Evolutionary conservation across 192 early-diverging fungal species (phyloP).

Genomic region (Coemansia sp.): DNA sequence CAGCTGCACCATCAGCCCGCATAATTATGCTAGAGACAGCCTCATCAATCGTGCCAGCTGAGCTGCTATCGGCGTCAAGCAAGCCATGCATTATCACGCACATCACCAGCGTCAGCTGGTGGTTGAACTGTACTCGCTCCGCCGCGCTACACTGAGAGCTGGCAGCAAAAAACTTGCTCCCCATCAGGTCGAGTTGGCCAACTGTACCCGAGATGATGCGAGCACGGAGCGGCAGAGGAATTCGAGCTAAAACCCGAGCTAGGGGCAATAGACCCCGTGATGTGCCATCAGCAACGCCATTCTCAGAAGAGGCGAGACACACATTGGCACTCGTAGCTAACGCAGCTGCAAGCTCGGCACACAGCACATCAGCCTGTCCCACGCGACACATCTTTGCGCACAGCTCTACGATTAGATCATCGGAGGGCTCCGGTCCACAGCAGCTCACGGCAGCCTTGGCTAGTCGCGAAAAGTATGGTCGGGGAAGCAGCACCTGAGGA

Average conservation of each 20-base stretch:
- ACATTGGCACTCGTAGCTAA: slow-evolving; percentile 5
- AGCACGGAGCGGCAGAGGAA: slow-evolving; percentile 20
- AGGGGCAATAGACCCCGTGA: neutral
- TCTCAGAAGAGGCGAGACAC: neutral
- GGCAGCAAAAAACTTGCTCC: neutral
- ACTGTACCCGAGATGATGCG: slow-evolving; percentile 16
- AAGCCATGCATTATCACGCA: neutral
- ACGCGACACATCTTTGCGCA: slow-evolving; percentile 41
- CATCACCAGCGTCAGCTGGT: neutral
- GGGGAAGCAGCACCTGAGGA: slow-evolving; percentile 15
- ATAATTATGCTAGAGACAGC: slow-evolving; percentile 15
- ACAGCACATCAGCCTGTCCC: slow-evolving; percentile 20
- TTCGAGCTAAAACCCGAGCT: neutral
- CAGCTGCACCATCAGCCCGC: slow-evolving; percentile 1
- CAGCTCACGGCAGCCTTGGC: slow-evolving; percentile 11
- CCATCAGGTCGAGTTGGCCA: slow-evolving; percentile 17
- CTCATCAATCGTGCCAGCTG: slow-evolving; percentile 6
- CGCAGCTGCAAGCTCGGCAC: slow-evolving; percentile 26
- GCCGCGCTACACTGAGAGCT: neutral
- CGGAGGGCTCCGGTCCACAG: neutral
- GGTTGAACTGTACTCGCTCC: neutral
- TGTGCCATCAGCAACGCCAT: neutral
- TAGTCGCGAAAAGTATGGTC: slow-evolving; percentile 26
- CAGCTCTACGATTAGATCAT: slow-evolving; percentile 15
- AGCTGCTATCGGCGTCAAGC: neutral